Base-by-base conservation (phyloP, 768 basidiomycete species). In the Dentipellis sp. region DNA sequence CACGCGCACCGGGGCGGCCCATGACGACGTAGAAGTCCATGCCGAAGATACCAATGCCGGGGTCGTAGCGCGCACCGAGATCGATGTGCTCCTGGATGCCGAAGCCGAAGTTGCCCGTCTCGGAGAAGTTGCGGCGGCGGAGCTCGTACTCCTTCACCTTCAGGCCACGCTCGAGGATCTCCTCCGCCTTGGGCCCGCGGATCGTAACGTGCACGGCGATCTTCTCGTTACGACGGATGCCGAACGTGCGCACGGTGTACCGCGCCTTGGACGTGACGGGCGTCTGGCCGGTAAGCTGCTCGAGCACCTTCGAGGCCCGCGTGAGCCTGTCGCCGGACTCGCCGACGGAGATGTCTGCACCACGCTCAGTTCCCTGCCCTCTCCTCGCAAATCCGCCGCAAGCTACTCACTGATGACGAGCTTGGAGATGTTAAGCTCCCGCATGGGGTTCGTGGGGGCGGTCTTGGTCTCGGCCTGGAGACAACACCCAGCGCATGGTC, bases 61-160 rank as follows among this genome's bases (percentile, higher is more conserved):
- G 95, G 74, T 99, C 95, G 76, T 99, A 99, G 69, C 95, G 85
- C 66, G 95, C 95, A 69, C 95, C 95, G 63, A 99, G 78, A 74
- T 99, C 95, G 74, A 99, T 99, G 76, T 99, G 95, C 78, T 97
- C 92, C 77, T 95, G 92, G 69, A 97, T 91, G 71, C 94, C 95
- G 75, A 98, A 99, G 64, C 95, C 95, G 71, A 99, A 99, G 88
- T 98, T 97, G 58, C 95, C 95, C 58, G 93, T 97, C 74, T 92
- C 92, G 63, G 92, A 95, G 77, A 97, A 98, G 85, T 98, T 98
- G 73, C 82, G 84, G 74, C 92, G 90, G 69, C 85, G 83, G 73
- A 99, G 77, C 78, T 99, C 97, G 81, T 99, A 98, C 77, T 99
- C 97, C 83, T 99, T 99, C 68, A 98, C 97, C 75, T 98, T 99